Percentiles rank a stretch among this genome's conserved stretches.
Evolutionary conservation across 2,329 filamentous ascomycete species (phyloP).

Genomic region (Elsinoe arachidis): DNA sequence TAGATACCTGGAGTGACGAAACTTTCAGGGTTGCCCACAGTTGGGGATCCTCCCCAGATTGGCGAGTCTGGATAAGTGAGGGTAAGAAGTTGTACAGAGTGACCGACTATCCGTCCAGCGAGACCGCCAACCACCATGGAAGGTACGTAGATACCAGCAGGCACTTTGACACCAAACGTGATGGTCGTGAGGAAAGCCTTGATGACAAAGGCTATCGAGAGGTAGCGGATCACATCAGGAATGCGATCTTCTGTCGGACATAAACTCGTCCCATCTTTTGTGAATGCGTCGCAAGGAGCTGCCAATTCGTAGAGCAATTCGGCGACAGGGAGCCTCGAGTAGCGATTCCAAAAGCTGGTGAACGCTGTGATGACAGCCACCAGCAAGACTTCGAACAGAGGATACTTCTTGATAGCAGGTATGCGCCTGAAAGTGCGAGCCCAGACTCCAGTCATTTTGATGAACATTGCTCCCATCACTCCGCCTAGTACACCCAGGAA

Average conservation of each 20-base stretch:
- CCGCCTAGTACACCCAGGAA: slow-evolving; percentile 81
- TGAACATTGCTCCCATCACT: slow-evolving; percentile 79
- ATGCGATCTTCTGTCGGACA: slow-evolving; percentile 73
- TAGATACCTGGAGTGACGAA: slow-evolving; percentile 98
- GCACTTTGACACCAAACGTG: slow-evolving; percentile 93
- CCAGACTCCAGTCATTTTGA: slow-evolving; percentile 90
- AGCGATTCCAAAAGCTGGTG: slow-evolving; percentile 84
- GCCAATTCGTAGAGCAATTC: slow-evolving; percentile 86
- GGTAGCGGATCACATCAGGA: slow-evolving; percentile 60
- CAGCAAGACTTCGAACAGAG: slow-evolving; percentile 76
- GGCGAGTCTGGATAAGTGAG: slow-evolving; percentile 61
- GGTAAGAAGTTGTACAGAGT: slow-evolving; percentile 73
- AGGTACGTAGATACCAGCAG: slow-evolving; percentile 93
- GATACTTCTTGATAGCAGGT: slow-evolving; percentile 67
- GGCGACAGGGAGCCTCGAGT: slow-evolving; percentile 81
- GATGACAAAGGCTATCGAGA: slow-evolving; percentile 74
- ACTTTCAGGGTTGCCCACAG: slow-evolving; percentile 57
- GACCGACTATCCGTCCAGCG: slow-evolving; percentile 79
- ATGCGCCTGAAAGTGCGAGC: slow-evolving; percentile 80
- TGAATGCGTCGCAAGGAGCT: slow-evolving; percentile 70
- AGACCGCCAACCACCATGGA: slow-evolving; percentile 97
- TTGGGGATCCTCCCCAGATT: slow-evolving; percentile 67
- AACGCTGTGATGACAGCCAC: slow-evolving; percentile 80
- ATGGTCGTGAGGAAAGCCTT: slow-evolving; percentile 83
- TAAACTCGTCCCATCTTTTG: slow-evolving; percentile 60